Percentiles rank a stretch among this genome's conserved stretches.
Conservation (phyloP, 2,329 filamentous ascomycete genomes). For the Penicillium sclerotiorum region DNA sequence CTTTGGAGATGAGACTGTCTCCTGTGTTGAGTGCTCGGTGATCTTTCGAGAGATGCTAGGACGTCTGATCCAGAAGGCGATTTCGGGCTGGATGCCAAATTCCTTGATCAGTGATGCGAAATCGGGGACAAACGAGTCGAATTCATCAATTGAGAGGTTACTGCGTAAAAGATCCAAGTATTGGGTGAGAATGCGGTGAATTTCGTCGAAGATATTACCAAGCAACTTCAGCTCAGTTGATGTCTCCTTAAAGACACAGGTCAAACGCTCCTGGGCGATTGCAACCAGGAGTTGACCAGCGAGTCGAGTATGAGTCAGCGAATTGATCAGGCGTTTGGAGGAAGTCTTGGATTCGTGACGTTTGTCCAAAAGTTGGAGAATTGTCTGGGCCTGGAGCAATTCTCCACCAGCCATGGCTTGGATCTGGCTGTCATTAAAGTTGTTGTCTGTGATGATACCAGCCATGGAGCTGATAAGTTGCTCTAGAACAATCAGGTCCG, state of each 20-base stretch:
- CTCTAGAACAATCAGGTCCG: constrained; percentile 86
- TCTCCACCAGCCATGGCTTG: constrained; percentile 86
- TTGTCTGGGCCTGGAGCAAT: constrained; percentile 74
- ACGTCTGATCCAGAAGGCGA: constrained; percentile 84
- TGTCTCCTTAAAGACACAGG: constrained; percentile 77
- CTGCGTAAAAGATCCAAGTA: constrained; percentile 87
- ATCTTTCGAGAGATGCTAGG: constrained; percentile 71
- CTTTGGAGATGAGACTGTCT: constrained; percentile 31
- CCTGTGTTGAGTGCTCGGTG: constrained; percentile 37
- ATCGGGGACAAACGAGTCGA: constrained; percentile 75
- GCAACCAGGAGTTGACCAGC: constrained; percentile 84
- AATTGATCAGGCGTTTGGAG: constrained; percentile 76
- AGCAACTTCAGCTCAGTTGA: constrained; percentile 86
- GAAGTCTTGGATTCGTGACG: constrained; percentile 75
- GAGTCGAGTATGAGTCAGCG: constrained; percentile 75
- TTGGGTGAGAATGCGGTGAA: constrained; percentile 80
- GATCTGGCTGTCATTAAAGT: constrained; percentile 86
- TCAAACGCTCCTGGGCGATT: constrained; percentile 85
- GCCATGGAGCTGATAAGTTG: constrained; percentile 92
- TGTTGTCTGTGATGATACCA: constrained; percentile 81
- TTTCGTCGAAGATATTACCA: constrained; percentile 85
- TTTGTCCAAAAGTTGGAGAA: constrained; percentile 78
- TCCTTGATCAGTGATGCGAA: constrained; percentile 73
- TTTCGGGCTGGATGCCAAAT: constrained; percentile 75
- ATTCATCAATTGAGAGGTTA: constrained; percentile 74